Percentiles rank a stretch among this genome's conserved stretches.
Conservation (phyloP, 2,329 filamentous ascomycete genomes). For the Onygena corvina region DNA sequence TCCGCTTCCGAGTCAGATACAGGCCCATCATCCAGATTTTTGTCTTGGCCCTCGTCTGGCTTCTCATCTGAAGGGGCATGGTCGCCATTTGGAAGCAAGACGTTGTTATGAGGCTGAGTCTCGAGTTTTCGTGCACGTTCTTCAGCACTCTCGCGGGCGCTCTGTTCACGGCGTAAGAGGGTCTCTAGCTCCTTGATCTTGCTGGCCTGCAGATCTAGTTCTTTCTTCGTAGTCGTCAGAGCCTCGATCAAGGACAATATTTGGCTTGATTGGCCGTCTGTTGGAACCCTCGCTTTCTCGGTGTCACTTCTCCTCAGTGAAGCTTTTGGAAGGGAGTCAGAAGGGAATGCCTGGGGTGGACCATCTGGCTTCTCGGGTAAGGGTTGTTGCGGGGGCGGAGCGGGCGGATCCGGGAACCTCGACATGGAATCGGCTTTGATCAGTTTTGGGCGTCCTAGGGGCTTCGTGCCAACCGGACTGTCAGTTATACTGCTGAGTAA, state of each 20-base stretch:
- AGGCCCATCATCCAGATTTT: not conserved
- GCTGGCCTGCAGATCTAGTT: constrained; percentile 70
- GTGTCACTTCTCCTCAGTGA: constrained; percentile 64
- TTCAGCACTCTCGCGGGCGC: constrained; percentile 73
- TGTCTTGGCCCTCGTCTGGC: not conserved
- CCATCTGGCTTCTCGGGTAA: constrained; percentile 85
- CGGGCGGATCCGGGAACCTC: constrained; percentile 83
- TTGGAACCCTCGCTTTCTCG: constrained; percentile 51
- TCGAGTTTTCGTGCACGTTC: constrained; percentile 62
- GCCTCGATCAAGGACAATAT: constrained; percentile 77
- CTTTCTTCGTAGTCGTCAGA: constrained; percentile 68
- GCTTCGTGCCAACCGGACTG: constrained; percentile 25
- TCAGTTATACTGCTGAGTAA: not conserved
- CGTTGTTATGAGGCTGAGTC: constrained; percentile 38
- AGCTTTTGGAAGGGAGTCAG: constrained; percentile 33
- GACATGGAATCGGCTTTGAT: constrained; percentile 62
- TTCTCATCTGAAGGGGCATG: not conserved
- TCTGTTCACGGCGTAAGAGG: constrained; percentile 64
- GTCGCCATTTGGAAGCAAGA: not conserved
- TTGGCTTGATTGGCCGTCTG: constrained; percentile 46
- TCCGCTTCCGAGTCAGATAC: not conserved
- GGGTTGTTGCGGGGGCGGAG: constrained; percentile 84
- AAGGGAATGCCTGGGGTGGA: constrained; percentile 31
- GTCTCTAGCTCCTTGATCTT: constrained; percentile 72
- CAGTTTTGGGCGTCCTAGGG: constrained; percentile 35